phyloP scores from a whole-genome alignment of 345 rosid genomes.

The Arabis alpina region DNA sequence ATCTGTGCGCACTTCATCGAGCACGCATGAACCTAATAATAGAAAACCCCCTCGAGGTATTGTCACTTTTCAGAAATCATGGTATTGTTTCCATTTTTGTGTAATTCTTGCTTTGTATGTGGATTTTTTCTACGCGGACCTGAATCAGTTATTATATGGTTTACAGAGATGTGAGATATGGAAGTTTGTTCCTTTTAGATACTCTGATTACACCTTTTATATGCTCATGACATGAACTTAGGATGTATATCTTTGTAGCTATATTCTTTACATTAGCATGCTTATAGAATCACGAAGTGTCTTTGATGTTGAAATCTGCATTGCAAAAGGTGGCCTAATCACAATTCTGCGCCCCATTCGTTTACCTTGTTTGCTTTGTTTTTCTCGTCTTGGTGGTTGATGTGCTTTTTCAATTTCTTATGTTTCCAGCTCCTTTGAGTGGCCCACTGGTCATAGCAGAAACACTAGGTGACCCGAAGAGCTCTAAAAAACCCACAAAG shows the following conservation, averaged over 20 bases:
- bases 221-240: neutral
- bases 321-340: neutral
- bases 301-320: conserved; percentile 6
- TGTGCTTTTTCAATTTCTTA: conserved; percentile 22
- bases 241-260: conserved; percentile 2
- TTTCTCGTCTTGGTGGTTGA: conserved; percentile 21
- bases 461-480: conserved; percentile 64
- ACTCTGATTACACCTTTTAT: conserved; percentile 15
- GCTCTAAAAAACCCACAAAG: conserved; percentile 65
- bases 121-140: neutral
- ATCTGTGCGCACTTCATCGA: conserved; percentile 44
- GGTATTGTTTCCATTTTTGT: conserved; percentile 28
- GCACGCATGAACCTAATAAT: conserved; percentile 44
- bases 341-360: neutral
- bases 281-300: conserved; percentile 12
- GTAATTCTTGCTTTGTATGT: neutral
- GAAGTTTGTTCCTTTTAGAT: conserved; percentile 23
- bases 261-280: conserved; percentile 13
- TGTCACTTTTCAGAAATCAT: conserved; percentile 27
- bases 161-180: conserved; percentile 21
- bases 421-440: conserved; percentile 83
- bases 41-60: conserved; percentile 74
- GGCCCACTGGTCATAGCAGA: conserved; percentile 97
- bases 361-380: conserved; percentile 16
- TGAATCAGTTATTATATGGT: conserved; percentile 4